A percentile compares a stretch with the other conserved stretches of the same genome.
Evolutionary conservation across 2,329 filamentous ascomycete genomes (phyloP).

Genomic region (Aspergillus fischeri): DNA sequence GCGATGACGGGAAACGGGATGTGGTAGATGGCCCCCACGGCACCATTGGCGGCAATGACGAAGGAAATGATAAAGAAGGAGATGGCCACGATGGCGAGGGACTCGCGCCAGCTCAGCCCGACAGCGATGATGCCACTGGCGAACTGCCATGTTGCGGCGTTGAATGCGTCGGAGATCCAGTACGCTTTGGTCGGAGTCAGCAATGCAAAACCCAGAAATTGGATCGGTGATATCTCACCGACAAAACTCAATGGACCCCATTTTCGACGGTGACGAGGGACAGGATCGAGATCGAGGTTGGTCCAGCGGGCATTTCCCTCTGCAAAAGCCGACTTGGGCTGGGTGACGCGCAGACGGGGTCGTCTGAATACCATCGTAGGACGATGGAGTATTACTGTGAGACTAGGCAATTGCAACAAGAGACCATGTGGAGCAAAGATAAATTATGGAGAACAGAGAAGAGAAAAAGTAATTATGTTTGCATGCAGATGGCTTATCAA

Average conservation of each 20-base stretch:
- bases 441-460: no score
- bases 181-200: constrained; percentile 33
- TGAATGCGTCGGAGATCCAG: constrained; percentile 52
- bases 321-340: constrained; percentile 45
- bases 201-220: not conserved
- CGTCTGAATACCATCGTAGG: constrained; percentile 27
- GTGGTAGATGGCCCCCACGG: constrained; percentile 50
- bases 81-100: constrained; percentile 46
- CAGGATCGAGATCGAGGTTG: constrained; percentile 49
- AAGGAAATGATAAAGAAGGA: constrained; percentile 52
- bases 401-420: not conserved
- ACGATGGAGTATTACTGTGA: not conserved
- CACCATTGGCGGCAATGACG: constrained; percentile 60
- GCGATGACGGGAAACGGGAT: constrained; percentile 55
- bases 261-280: constrained; percentile 41
- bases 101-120: constrained; percentile 53
- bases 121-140: constrained; percentile 48
- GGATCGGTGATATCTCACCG: constrained; percentile 10
- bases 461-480: no score
- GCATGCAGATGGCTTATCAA: no score
- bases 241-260: constrained; percentile 46
- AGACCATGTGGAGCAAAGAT: not conserved
- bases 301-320: constrained; percentile 43
- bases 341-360: constrained; percentile 43
- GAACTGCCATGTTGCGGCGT: constrained; percentile 53